Base-by-base conservation (phyloP, 305 asterid genomes). In the Andrographis paniculata region DNA sequence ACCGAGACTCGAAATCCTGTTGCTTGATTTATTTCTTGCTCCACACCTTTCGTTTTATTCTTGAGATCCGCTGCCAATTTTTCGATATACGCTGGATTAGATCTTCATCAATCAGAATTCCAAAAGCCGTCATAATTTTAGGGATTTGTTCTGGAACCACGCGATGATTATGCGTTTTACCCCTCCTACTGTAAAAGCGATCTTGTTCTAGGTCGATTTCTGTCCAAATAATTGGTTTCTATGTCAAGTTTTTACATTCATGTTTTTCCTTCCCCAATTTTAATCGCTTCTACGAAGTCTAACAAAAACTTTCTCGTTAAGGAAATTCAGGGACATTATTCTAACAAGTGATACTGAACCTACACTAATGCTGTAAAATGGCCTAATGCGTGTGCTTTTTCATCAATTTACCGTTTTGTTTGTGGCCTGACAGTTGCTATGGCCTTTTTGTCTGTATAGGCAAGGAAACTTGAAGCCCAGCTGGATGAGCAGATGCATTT, bases 401-500 rank as follows among this genome's bases (percentile, higher is more conserved):
- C n/a, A n/a, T 31, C 20, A 14, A 37, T 52, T 23, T 22, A 28
- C 19, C 20, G 30, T 44, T 58, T n/a, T 20, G 17, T 50, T 53
- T 44, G 38, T 33, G 35, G 19, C 52, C 50, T 59, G 21, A 46
- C 41, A 24, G 41, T 44, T 48, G 23, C 42, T 45, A 12, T 43
- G 33, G 24, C 41, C 28, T 23, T 41, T 39, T 72, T 52, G 19
- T 52, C 44, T 13, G 15, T 53, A 17, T 64, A 89, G 97, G 95
- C 95, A 17, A 78, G 94, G 77, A 82, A 70, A 62, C 82, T 84
- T 45, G 97, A 89, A 75, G 85, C 94, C 21, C 94, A 79, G 65
- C 72, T 85, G 50, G 97, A 89, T 60, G 97, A 89, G 64, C 95
- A 85, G 81, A 89, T 89, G 92, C 95, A 82, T 58, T 42, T 66